phyloP scores from a whole-genome alignment of 345 rosid genomes.

The Murraya paniculata region DNA sequence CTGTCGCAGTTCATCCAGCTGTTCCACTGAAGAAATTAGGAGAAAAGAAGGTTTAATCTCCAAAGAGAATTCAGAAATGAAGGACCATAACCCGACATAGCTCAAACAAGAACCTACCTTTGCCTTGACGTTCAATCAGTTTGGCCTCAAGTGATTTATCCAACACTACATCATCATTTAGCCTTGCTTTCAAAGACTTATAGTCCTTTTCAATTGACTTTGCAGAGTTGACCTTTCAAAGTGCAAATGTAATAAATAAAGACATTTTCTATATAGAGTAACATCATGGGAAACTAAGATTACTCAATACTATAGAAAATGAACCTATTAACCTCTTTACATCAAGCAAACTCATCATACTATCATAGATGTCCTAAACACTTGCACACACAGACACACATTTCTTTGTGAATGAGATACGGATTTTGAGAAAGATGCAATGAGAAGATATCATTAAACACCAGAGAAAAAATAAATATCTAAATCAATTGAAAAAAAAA shows the following conservation, averaged over 20 bases:
- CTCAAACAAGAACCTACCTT: constrained; percentile 43
- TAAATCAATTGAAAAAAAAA: background rate
- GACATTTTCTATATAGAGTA: background rate
- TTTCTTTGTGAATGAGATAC: background rate
- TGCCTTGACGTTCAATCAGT: constrained; percentile 61
- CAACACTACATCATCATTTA: constrained; percentile 58
- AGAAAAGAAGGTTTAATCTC: constrained; percentile 1
- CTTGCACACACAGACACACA: background rate
- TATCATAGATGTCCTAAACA: background rate
- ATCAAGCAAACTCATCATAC: background rate
- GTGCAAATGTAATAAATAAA: constrained; percentile 12
- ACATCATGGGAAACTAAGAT: background rate
- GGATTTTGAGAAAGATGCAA: background rate
- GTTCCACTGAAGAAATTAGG: constrained; percentile 46
- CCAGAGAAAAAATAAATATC: background rate
- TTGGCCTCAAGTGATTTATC: constrained; percentile 76
- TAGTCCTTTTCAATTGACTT: constrained; percentile 79
- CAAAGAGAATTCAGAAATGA: background rate
- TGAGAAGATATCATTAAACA: background rate
- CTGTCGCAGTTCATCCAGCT: constrained; percentile 51
- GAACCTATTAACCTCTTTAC: background rate
- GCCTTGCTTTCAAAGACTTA: constrained; percentile 62
- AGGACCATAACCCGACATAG: background rate
- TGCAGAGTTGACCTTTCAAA: constrained; percentile 59
- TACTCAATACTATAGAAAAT: background rate